Evolutionary conservation across 176 grass and related monocot species (phyloP).

Genomic region (Bolboschoenus planiculmis): DNA sequence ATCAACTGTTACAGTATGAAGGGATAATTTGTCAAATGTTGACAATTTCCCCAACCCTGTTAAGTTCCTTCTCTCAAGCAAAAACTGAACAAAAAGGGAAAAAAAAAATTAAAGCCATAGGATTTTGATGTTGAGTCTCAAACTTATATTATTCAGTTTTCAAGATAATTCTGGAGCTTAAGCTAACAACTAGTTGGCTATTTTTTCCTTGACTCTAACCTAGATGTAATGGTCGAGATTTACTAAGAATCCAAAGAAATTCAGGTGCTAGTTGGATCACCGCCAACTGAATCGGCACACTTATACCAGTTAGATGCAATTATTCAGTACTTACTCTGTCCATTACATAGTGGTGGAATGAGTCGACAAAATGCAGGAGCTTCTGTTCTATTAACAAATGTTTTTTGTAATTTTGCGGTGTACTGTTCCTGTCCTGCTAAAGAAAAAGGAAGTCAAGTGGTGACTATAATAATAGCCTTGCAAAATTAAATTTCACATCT

Average conservation of each 20-base stretch:
- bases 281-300: not conserved
- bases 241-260: not conserved
- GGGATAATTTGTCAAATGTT: not conserved
- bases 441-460: not conserved
- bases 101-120: not conserved
- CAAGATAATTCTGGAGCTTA: not conserved
- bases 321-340: slow-evolving; percentile 49
- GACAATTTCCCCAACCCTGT: not conserved
- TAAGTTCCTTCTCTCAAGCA: not conserved
- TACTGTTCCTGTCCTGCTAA: slow-evolving; percentile 46
- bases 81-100: not conserved
- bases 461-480: not conserved
- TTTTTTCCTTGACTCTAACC: not conserved
- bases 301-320: not conserved
- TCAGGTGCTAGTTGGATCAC: not conserved
- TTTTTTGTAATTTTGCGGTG: slow-evolving; percentile 47
- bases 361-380: slow-evolving; percentile 85
- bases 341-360: slow-evolving; percentile 93
- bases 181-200: not conserved
- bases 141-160: not conserved
- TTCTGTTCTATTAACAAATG: slow-evolving; percentile 93
- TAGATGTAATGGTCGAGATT: not conserved
- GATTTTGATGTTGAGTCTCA: not conserved
- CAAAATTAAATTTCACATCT: not conserved
- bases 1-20: not conserved